phyloP scores from a whole-genome alignment of 495 filamentous ascomycete species.

The Xylaria longipes region DNA sequence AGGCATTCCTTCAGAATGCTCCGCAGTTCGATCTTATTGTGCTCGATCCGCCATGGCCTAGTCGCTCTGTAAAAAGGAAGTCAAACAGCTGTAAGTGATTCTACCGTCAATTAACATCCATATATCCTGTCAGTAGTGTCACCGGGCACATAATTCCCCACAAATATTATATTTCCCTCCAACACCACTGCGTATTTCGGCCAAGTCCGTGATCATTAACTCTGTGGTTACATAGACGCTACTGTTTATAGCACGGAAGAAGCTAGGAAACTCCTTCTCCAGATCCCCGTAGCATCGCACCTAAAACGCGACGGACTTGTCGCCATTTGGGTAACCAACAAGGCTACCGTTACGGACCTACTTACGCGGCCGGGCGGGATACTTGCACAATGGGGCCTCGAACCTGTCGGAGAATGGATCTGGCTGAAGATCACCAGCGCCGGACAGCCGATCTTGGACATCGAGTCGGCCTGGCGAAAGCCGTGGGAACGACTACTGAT shows the following conservation, averaged over 20 bases:
- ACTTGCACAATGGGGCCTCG: slow-evolving; percentile 69
- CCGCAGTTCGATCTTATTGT: slow-evolving; percentile 78
- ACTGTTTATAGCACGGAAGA: slow-evolving; percentile 54
- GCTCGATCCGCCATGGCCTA: slow-evolving; percentile 94
- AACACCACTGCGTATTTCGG: neutral
- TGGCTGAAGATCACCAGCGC: slow-evolving; percentile 83
- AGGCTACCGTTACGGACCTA: slow-evolving; percentile 60
- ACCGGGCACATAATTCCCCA: neutral
- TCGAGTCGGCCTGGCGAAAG: slow-evolving; percentile 76
- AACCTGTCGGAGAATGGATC: slow-evolving; percentile 80
- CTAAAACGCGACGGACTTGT: slow-evolving; percentile 63
- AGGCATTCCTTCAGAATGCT: slow-evolving; percentile 40
- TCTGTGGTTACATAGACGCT: slow-evolving; percentile 42
- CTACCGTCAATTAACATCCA: neutral
- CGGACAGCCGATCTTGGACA: slow-evolving; percentile 73
- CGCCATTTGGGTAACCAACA: slow-evolving; percentile 92
- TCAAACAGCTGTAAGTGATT: slow-evolving; percentile 51
- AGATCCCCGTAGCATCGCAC: slow-evolving; percentile 62
- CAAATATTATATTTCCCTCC: neutral
- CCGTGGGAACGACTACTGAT: slow-evolving; percentile 87
- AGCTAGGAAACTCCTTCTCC: slow-evolving; percentile 51
- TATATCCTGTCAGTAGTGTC: neutral
- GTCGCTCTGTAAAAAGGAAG: slow-evolving; percentile 79
- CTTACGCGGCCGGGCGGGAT: slow-evolving; percentile 60
- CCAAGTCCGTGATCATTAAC: neutral